Base-by-base conservation (phyloP, 441 rosid species). In the Syzygium malaccense region DNA sequence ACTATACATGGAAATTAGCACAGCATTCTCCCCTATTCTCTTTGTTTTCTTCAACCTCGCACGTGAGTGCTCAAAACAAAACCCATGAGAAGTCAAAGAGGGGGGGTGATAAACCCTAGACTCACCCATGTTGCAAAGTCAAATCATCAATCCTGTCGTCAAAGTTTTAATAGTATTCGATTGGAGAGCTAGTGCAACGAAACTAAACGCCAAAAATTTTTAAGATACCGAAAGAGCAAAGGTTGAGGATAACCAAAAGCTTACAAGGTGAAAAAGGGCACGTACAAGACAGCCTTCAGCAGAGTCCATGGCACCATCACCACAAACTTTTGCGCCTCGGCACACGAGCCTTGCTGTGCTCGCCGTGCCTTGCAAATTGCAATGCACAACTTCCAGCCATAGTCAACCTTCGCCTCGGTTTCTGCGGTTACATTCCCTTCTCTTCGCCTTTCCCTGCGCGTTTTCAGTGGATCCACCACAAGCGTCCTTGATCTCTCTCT, bases 51-150 rank as follows among this genome's bases (percentile, higher is more conserved):
- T 12, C 13, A 23, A 75, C 83, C 83, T 75, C 51, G n/a, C 83
- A 75, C 83, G 51, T 23, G 83, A 75, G 5, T 41, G 83, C 83
- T 41, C 83, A 75, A 41, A 75, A 48, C 83, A 75, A 41, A 75
- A 48, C 83, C 83, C 53, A 14, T 37, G 23, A 41, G 25, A 75
- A 75, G 83, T 75, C 83, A 75, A 75, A 48, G 25, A 48, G 25
- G 51, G n/a, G 75, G 51, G n/a, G 4, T 3, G 83, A 75, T 41
- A 41, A 75, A 23, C 53, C 83, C 83, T 41, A 75, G 83, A 75
- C 83, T 9, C 51, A 23, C 84, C 88, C 91, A 56, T 19, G 90
- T 57, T 87, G 85, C 90, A 68, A 91, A 89, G 90, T 86, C 91
- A 87, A 86, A 86, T 64, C 86, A 88, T 33, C 23, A 58, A 49